These are phyloP conservation scores for Vararia minispora DNA, from an alignment of 768 basidiomycete genomes.

Conservation along the genomic window DNA sequence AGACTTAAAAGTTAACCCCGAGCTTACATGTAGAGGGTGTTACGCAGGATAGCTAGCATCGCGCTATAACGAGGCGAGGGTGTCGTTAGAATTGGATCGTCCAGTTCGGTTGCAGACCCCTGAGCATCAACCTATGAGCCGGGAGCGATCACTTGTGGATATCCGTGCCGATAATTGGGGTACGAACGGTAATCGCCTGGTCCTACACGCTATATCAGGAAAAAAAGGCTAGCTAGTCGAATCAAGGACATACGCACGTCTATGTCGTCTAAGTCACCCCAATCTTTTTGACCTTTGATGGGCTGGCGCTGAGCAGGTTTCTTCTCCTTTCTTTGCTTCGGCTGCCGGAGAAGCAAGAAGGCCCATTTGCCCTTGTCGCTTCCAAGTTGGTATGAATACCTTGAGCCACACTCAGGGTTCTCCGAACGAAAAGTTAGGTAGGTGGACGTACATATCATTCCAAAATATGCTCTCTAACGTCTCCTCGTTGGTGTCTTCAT, in stretches of 20 bases:
- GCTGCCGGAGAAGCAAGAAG: conserved; percentile 54
- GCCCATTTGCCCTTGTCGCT: conserved; percentile 78
- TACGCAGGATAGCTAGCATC: conserved; percentile 77
- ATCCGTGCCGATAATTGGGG: too few relatives aligned
- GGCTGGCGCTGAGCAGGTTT: conserved; percentile 11
- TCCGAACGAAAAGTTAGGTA: not conserved
- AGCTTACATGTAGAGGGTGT: conserved; percentile 76
- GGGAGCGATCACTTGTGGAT: too few relatives aligned
- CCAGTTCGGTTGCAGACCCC: conserved; percentile 38
- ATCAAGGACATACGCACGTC: not conserved
- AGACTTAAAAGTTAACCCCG: not conserved
- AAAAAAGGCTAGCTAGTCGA: not conserved
- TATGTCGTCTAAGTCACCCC: conserved; percentile 14
- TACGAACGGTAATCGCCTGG: too few relatives aligned
- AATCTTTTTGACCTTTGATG: conserved; percentile 14
- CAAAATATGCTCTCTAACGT: conserved; percentile 76
- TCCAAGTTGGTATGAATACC: conserved; percentile 66
- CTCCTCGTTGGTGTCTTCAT: conserved; percentile 81
- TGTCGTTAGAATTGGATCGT: conserved; percentile 52
- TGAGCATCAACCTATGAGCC: too few relatives aligned
- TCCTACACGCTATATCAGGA: too few relatives aligned
- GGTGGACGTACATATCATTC: conserved; percentile 61
- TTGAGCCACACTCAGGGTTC: conserved; percentile 16
- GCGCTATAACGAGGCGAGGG: conserved; percentile 78
- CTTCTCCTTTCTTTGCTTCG: conserved; percentile 41